These are phyloP conservation scores for Fusarium marasasianum DNA, from an alignment of 2,329 filamentous ascomycete species.

Conservation along the genomic window DNA sequence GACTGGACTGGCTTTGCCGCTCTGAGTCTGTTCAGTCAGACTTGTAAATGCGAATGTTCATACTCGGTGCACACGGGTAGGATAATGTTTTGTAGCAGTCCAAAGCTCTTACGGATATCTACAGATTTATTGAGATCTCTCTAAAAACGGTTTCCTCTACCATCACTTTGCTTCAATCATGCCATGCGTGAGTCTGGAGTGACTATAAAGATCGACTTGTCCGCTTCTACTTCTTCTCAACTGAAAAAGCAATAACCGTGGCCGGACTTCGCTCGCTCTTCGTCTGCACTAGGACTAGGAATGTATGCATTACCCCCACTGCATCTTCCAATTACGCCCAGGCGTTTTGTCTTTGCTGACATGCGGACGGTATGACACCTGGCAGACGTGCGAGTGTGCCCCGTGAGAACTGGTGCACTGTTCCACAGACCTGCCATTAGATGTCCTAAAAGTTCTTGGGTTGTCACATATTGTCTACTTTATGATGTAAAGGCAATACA, in stretches of 20 bases:
- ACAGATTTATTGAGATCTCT: neutral
- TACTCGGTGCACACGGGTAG: neutral
- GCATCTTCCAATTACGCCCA: neutral
- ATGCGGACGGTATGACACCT: neutral
- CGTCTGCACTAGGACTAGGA: neutral
- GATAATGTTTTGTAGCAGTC: neutral
- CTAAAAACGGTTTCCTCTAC: neutral
- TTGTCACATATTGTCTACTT: neutral
- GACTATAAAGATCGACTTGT: too few relatives aligned
- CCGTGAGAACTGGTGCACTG: neutral
- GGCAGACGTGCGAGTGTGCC: neutral
- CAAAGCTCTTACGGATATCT: neutral
- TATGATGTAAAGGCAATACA: neutral
- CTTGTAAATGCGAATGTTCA: neutral
- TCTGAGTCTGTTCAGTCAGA: neutral
- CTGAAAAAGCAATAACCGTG: neutral
- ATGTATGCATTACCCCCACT: neutral
- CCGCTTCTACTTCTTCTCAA: neutral
- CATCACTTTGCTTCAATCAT: neutral
- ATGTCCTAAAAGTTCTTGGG: neutral
- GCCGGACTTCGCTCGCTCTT: neutral
- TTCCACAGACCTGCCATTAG: neutral
- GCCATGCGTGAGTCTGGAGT: neutral
- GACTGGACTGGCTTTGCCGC: neutral
- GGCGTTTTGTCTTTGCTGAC: neutral